A percentile compares a stretch with the other conserved stretches of the same genome.
Evolutionary conservation across 2,329 filamentous ascomycete genomes (phyloP).

Genomic region (Fusarium mexicanum): DNA sequence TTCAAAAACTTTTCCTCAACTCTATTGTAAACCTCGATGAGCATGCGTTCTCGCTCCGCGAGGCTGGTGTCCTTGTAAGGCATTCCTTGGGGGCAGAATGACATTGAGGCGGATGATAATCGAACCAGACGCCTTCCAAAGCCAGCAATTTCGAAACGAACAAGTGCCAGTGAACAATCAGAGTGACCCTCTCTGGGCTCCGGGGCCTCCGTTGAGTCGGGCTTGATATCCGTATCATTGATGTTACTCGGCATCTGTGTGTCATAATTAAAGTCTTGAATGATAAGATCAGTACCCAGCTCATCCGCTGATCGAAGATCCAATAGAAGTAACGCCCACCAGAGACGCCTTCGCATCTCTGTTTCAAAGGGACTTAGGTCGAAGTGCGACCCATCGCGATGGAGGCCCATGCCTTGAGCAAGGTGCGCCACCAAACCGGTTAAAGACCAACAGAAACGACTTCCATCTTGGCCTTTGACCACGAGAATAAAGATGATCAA

Average conservation of each 20-base stretch:
- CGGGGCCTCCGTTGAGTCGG: constrained; percentile 59
- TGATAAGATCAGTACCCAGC: constrained; percentile 58
- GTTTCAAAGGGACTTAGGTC: constrained; percentile 66
- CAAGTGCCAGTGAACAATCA: constrained; percentile 59
- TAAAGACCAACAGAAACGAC: constrained; percentile 68
- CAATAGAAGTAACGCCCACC: constrained; percentile 68
- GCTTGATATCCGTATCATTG: constrained; percentile 59
- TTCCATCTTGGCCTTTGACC: constrained; percentile 57
- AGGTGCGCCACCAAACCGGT: constrained; percentile 67
- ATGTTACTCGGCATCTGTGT: constrained; percentile 61
- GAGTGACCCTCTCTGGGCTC: constrained; percentile 60
- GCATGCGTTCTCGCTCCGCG: constrained; percentile 54
- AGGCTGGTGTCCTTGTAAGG: constrained; percentile 40
- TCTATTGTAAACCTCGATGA: constrained; percentile 62
- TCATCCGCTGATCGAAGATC: constrained; percentile 67
- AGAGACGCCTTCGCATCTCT: constrained; percentile 68
- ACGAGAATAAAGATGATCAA: constrained; percentile 65
- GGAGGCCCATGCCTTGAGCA: constrained; percentile 68
- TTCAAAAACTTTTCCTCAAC: constrained; percentile 65
- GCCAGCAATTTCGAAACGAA: constrained; percentile 63
- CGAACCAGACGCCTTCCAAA: constrained; percentile 51
- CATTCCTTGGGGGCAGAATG: constrained; percentile 44
- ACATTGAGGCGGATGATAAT: constrained; percentile 48
- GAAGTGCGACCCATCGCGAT: constrained; percentile 63
- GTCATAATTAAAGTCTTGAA: constrained; percentile 55